These are phyloP conservation scores for Marchantia polymorpha DNA, from an alignment of 225 moss, liverwort and hornwort species.

Conservation along the genomic window DNA sequence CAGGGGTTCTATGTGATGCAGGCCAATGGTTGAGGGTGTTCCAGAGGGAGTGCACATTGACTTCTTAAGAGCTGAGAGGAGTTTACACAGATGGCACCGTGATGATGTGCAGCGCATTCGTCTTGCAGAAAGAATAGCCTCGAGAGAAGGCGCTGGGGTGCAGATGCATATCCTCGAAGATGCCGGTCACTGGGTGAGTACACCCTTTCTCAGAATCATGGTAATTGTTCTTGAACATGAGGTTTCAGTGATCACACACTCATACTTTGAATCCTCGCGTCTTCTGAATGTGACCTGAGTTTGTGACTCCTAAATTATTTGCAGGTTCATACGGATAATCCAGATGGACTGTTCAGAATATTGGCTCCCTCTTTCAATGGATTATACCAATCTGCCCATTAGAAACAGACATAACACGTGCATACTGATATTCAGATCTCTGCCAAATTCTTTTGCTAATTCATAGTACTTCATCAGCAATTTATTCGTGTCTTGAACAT, in stretches of 20 bases:
- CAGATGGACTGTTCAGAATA: conserved; percentile 41
- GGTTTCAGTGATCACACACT: neutral
- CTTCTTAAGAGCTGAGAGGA: conserved; percentile 86
- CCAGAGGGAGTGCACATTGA: conserved; percentile 88
- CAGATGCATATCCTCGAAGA: conserved; percentile 97
- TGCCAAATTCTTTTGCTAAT: neutral
- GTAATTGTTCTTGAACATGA: neutral
- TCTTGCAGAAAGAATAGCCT: conserved; percentile 78
- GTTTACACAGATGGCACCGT: conserved; percentile 90
- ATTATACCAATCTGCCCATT: neutral
- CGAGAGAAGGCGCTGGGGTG: conserved; percentile 88
- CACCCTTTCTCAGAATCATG: neutral
- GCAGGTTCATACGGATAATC: conserved; percentile 50
- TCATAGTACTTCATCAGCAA: neutral
- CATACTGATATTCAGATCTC: neutral
- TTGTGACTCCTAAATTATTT: neutral
- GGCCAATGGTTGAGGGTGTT: conserved; percentile 85
- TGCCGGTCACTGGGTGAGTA: conserved; percentile 92
- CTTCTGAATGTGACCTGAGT: neutral
- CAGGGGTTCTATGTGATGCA: conserved; percentile 27
- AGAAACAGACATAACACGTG: neutral
- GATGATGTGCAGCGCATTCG: conserved; percentile 90
- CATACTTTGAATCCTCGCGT: no score
- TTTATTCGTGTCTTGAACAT: neutral
- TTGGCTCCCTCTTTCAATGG: conserved; percentile 32